Conservation (phyloP, 1,284 basidiomycete genomes). For the Ganoderma leucocontextum region DNA sequence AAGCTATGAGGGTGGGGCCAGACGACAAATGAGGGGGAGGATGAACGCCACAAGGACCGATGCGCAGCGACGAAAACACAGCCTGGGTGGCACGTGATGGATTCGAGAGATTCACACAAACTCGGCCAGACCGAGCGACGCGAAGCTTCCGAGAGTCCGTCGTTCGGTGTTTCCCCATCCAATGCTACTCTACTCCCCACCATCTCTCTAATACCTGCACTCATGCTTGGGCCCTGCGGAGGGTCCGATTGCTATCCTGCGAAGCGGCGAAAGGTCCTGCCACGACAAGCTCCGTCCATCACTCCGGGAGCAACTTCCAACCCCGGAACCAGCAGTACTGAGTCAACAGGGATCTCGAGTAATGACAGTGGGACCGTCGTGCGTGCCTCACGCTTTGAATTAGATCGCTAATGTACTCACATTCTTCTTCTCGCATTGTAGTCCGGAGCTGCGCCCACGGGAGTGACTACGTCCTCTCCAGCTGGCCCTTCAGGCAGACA, state of each 20-base stretch:
- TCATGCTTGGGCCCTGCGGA: constrained; percentile 10
- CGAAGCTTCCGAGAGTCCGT: neutral
- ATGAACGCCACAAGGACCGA: neutral
- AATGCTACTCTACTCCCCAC: constrained; percentile 14
- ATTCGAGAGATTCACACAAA: neutral
- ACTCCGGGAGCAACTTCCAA: constrained; percentile 19
- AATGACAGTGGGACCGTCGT: constrained; percentile 1
- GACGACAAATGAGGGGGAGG: neutral
- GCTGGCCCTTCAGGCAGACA: constrained; percentile 7
- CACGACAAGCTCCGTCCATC: constrained; percentile 27
- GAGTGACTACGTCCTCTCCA: constrained; percentile 15
- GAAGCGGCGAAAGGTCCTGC: constrained; percentile 16
- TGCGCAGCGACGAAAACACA: neutral
- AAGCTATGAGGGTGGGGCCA: neutral
- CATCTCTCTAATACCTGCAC: neutral
- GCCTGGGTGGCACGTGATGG: constrained; percentile 3
- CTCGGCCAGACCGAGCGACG: constrained; percentile 1
- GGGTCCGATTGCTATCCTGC: constrained; percentile 1
- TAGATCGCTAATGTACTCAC: neutral
- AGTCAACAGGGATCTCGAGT: constrained; percentile 3
- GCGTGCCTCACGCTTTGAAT: neutral
- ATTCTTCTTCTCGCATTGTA: neutral
- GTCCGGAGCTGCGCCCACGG: neutral
- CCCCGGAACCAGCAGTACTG: neutral
- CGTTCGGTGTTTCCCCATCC: constrained; percentile 10